These are phyloP conservation scores for Megacollybia platyphylla DNA, from an alignment of 1,284 basidiomycete genomes.

Conservation along the genomic window DNA sequence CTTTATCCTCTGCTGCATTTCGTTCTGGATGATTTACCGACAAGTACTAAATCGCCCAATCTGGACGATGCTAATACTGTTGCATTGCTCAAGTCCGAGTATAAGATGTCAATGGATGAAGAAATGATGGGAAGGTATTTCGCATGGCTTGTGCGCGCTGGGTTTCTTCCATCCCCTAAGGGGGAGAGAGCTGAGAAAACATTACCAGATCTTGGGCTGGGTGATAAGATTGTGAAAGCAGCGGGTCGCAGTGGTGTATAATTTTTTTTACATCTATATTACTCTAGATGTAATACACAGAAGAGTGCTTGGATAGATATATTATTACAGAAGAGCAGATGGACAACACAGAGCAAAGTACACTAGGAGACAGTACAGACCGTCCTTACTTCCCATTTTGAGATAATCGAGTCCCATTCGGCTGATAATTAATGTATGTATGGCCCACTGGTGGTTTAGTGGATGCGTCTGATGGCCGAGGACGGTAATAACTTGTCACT, in stretches of 20 bases:
- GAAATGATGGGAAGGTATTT: slow-evolving; percentile 80
- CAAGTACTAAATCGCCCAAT: slow-evolving; percentile 89
- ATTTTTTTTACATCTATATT: neutral
- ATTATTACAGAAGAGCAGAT: too few relatives aligned
- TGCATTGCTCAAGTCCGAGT: slow-evolving; percentile 34
- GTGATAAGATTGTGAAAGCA: slow-evolving; percentile 24
- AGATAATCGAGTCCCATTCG: neutral
- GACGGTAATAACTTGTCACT: slow-evolving; percentile 9
- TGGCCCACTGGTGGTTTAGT: neutral
- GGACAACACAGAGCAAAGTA: too few relatives aligned
- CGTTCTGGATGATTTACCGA: slow-evolving; percentile 93
- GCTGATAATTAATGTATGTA: neutral
- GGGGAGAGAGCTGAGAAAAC: slow-evolving; percentile 20
- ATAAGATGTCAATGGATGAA: slow-evolving; percentile 64
- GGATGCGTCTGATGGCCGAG: slow-evolving; percentile 4
- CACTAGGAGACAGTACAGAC: too few relatives aligned
- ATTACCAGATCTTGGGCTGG: slow-evolving; percentile 25
- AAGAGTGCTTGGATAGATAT: too few relatives aligned
- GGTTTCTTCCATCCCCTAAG: slow-evolving; percentile 68
- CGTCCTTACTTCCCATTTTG: too few relatives aligned
- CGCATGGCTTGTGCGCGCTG: slow-evolving; percentile 87
- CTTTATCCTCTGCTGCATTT: slow-evolving; percentile 96
- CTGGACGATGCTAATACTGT: slow-evolving; percentile 82
- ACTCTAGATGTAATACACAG: too few relatives aligned
- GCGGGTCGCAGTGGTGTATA: slow-evolving; percentile 32